Evolutionary conservation across 345 rosid species (phyloP), one percentile per base, ranked within the genome.

Genomic region (Raphanus raphanistrum): DNA sequence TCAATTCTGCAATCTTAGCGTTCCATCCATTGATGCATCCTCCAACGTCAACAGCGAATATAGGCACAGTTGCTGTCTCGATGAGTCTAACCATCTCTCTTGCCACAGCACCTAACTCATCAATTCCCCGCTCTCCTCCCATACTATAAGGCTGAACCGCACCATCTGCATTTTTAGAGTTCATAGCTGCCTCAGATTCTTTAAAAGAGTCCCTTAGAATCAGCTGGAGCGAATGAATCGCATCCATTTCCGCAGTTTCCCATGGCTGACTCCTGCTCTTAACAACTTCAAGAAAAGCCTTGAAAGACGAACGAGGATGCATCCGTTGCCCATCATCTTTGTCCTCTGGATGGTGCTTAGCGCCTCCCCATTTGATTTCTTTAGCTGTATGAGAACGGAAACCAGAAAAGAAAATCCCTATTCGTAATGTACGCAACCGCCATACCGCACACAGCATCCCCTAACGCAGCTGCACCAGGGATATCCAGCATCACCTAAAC

Each of bases 301-400:
- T 86, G 85, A 96, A 96, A 11, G 99, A 96, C 32, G 95, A 96
- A 58, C 98, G 92, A 0, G 98, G 99, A 82, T 93, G 92, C 99
- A 96, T 96, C 81, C 96, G 86, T 76, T 87, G 96, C 10, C 97
- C 92, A 74, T 93, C 98, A 80, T 96, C 99, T 83, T 91, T 93
- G 73, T 96, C 96, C 88, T 86, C 91, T 0, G 98, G 99, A 59
- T 96, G 96, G 75, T 96, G 99, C 87, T 96, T 96, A 65, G 98
- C 99, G 21, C 99, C 99, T 76, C 99, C 98, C 99, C 99, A 96
- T 78, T 96, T 96, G 76, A 93, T 76, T 85, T 96, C 99, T 79
- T 96, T 90, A n/a, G 82, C 99, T 0, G 98, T 88, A 43, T 96
- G 97, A 78, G 99, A 96, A 16, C 99, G 88, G 88, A 70, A 96